Conservation (phyloP, 768 basidiomycete species). For the Leccinum boreale region DNA sequence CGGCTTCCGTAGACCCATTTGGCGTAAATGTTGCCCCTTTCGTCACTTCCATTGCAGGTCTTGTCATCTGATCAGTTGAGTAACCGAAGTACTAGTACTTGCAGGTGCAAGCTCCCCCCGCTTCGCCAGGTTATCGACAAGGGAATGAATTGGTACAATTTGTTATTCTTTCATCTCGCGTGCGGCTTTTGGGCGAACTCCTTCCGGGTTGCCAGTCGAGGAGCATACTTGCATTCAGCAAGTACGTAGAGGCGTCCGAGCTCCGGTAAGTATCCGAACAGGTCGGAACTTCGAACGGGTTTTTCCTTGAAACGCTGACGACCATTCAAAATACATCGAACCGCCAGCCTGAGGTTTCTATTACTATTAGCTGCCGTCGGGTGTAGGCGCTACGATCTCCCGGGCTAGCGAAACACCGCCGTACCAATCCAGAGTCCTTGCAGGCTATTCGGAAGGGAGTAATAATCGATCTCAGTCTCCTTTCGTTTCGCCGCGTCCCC, state of each 20-base stretch:
- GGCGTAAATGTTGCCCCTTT: background rate
- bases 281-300: background rate
- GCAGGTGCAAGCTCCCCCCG: background rate
- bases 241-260: background rate
- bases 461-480: background rate
- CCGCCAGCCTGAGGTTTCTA: background rate
- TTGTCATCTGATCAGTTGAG: background rate
- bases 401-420: background rate
- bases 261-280: background rate
- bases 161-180: background rate
- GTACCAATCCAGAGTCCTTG: background rate
- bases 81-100: background rate
- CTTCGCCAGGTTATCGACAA: background rate
- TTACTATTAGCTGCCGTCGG: background rate
- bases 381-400: background rate
- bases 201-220: background rate
- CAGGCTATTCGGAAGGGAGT: background rate
- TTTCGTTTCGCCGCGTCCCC: background rate
- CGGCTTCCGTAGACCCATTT: background rate
- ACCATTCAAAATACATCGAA: background rate
- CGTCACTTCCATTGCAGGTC: background rate
- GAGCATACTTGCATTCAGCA: background rate
- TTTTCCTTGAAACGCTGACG: background rate
- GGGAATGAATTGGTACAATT: background rate
- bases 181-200: background rate